phyloP scores from a whole-genome alignment of 495 filamentous ascomycete genomes.

The Aeminium ludgeri region DNA sequence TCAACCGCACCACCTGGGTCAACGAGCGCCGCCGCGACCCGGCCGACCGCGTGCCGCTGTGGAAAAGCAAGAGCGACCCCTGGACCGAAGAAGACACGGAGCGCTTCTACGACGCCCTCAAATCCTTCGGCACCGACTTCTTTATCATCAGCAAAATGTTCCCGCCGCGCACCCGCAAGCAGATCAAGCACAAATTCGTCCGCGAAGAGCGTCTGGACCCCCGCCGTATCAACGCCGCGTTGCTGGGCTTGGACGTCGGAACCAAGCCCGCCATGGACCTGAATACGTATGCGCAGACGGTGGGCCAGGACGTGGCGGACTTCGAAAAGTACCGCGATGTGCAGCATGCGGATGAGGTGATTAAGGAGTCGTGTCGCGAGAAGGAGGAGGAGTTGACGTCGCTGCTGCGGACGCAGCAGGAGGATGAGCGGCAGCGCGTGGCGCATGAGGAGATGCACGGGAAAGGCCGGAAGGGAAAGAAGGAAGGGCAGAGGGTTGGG shows the following conservation, averaged over 20 bases:
- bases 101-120: slow-evolving; percentile 65
- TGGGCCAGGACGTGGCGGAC: slow-evolving; percentile 10
- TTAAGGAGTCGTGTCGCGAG: slow-evolving; percentile 36
- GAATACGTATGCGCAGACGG: slow-evolving; percentile 17
- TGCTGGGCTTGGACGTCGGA: slow-evolving; percentile 24
- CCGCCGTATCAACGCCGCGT: slow-evolving; percentile 45
- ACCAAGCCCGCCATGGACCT: slow-evolving; percentile 17
- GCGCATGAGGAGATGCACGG: slow-evolving; percentile 19
- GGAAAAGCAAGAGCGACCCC: slow-evolving; percentile 44
- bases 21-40: slow-evolving; percentile 29
- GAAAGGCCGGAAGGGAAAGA: slow-evolving; percentile 18
- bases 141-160: slow-evolving; percentile 75
- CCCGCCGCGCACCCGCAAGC: slow-evolving; percentile 50
- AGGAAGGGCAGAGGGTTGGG: slow-evolving; percentile 8
- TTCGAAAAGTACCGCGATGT: slow-evolving; percentile 24
- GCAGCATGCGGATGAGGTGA: slow-evolving; percentile 49
- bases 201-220: slow-evolving; percentile 74
- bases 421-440: slow-evolving; percentile 30
- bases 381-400: slow-evolving; percentile 23
- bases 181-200: slow-evolving; percentile 85
- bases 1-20: slow-evolving; percentile 57
- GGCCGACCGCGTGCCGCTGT: slow-evolving; percentile 15
- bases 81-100: slow-evolving; percentile 71
- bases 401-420: slow-evolving; percentile 27
- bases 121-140: slow-evolving; percentile 89